Evolutionary conservation across 1,139 yeast genomes (phyloP).

Genomic region (Suhomyces guaymorum): DNA sequence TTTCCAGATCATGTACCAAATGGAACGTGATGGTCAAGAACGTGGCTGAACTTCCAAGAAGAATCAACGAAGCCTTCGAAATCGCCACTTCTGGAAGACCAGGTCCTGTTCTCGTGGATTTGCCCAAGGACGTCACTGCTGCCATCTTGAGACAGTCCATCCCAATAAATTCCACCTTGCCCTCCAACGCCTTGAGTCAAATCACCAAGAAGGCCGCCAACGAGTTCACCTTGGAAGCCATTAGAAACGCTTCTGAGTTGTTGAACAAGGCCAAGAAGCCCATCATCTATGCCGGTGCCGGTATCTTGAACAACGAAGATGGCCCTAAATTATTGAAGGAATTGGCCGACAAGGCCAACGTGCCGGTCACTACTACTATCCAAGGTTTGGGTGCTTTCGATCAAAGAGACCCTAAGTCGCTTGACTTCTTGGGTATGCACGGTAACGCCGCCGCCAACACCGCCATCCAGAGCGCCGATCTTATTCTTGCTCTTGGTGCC

Average conservation of each 20-base stretch:
- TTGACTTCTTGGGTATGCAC: constrained; percentile 98
- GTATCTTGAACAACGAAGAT: constrained; percentile 75
- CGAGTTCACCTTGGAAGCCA: constrained; percentile 75
- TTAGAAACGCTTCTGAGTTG: constrained; percentile 73
- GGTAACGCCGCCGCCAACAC: constrained; percentile 94
- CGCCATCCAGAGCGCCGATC: constrained; percentile 91
- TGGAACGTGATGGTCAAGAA: constrained; percentile 99
- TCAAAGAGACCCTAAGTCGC: constrained; percentile 84
- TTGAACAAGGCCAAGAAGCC: constrained; percentile 86
- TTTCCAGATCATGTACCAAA: constrained; percentile 94
- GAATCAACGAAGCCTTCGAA: constrained; percentile 97
- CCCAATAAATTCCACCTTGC: constrained; percentile 82
- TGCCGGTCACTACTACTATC: constrained; percentile 93
- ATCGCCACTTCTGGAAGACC: constrained; percentile 96
- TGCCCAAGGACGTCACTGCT: constrained; percentile 97
- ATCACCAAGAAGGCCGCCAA: constrained; percentile 71
- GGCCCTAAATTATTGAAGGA: constrained; percentile 82
- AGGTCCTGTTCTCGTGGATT: constrained; percentile 95
- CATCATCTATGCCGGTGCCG: constrained; percentile 87
- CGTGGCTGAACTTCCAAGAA: constrained; percentile 89
- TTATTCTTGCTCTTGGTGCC: constrained; percentile 93
- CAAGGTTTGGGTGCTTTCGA: constrained; percentile 95
- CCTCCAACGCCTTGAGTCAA: constrained; percentile 73
- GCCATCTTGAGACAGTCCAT: constrained; percentile 83
- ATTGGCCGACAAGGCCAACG: constrained; percentile 84